phyloP scores from a whole-genome alignment of 1,139 yeast species.

The Suzukiozyma palmioleophila region DNA sequence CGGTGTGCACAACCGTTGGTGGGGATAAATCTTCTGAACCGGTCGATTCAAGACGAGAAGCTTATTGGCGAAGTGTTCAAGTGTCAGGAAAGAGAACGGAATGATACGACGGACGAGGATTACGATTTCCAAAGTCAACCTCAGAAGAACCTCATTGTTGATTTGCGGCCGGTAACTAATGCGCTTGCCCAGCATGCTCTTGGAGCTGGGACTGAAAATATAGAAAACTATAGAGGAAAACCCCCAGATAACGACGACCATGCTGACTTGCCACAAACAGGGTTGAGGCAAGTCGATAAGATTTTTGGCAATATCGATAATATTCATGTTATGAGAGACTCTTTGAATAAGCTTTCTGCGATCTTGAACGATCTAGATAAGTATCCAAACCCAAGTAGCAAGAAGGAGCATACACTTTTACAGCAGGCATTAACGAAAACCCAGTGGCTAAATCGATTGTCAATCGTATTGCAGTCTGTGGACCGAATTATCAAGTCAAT shows the following conservation, averaged over 20 bases:
- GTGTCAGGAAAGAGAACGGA: constrained; percentile 34
- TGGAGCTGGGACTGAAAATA: constrained; percentile 95
- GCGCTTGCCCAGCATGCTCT: constrained; percentile 96
- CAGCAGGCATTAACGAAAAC: constrained; percentile 55
- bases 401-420: constrained; percentile 21
- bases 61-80: constrained; percentile 69
- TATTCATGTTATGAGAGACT: constrained; percentile 91
- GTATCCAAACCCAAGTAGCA: constrained; percentile 22
- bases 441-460: constrained; percentile 75
- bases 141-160: constrained; percentile 72
- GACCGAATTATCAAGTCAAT: constrained; percentile 76
- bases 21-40: constrained; percentile 73
- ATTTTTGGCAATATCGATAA: constrained; percentile 89
- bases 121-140: constrained; percentile 27
- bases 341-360: constrained; percentile 59
- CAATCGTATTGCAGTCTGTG: constrained; percentile 68
- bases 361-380: constrained; percentile 68
- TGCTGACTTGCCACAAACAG: constrained; percentile 3
- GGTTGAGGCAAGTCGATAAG: constrained; percentile 40
- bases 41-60: constrained; percentile 90
- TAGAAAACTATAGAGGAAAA: constrained; percentile 68
- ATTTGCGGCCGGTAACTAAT: constrained; percentile 87
- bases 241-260: constrained; percentile 9
- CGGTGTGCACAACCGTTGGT: constrained; percentile 92
- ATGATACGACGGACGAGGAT: constrained; percentile 13